Base-by-base conservation (phyloP, 371 early-diverging fungal species). In the Conidiobolus incongruus region DNA sequence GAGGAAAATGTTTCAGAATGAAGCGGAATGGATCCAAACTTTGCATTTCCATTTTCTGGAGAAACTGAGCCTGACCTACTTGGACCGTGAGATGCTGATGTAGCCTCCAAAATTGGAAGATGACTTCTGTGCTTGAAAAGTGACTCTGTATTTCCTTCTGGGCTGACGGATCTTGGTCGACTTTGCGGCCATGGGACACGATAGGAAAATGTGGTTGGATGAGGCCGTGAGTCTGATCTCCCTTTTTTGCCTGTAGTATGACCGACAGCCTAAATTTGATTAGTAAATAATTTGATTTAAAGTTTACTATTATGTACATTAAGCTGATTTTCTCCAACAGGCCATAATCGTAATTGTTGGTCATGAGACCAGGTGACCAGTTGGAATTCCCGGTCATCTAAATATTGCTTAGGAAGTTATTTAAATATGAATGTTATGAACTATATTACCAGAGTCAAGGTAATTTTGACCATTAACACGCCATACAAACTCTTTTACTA, bases 321-420 rank as follows among this genome's bases (percentile, higher is more conserved):
- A 47, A 76, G 47, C 23, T 70, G 60, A 16, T 65, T 58, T 28
- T 66, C 57, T 6, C 60, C 61, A 2, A 84, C 68, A 0, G 87
- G 77, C 89, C 90, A 92, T n/a, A 87, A 52, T 35, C 88, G 64
- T 29, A 92, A 54, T 42, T 77, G 69, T 55, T 79, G 77, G 60
- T 89, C 90, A 46, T 78, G 77, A 4, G 83, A 79, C 87, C 88
- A 92, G 2, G 88, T 88, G 0, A 92, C 77, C 4, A 92, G 58
- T 52, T 92, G 86, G 54, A 75, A 84, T 38, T 79, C 77, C 12
- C 70, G 59, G 29, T 72, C 65, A 47, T 73, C 72, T 49, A 45
- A 21, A 41, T 31, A 15, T 17, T 2, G 24, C 6, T 11, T 0
- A 21, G 1, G 35, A 2, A 38, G 38, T 20, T 26, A 30, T 36